phyloP scores from a whole-genome alignment of 805 yeast species.

The Peterozyma xylosa region DNA sequence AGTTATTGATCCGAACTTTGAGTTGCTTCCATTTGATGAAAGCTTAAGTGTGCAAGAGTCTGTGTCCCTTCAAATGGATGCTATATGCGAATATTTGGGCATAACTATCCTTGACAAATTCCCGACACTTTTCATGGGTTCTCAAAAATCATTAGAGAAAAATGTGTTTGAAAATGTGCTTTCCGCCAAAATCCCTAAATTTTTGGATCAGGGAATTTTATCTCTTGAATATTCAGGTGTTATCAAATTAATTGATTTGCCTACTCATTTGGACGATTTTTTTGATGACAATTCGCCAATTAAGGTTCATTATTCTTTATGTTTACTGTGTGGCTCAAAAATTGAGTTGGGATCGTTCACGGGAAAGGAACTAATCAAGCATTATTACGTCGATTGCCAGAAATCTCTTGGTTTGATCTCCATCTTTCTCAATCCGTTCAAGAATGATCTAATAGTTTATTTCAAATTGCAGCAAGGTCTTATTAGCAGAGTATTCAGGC shows the following conservation, averaged over 20 bases:
- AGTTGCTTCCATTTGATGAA: conserved; percentile 2
- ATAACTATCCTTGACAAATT: conserved; percentile 8
- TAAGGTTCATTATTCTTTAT: conserved; percentile 30
- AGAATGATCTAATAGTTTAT: conserved; percentile 18
- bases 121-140: conserved; percentile 9
- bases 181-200: conserved; percentile 21
- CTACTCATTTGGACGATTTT: conserved; percentile 30
- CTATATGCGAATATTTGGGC: neutral
- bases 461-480: conserved; percentile 20
- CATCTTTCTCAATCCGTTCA: conserved; percentile 11
- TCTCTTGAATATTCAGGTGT: conserved; percentile 46
- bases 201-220: conserved; percentile 17
- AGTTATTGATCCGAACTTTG: conserved; percentile 20
- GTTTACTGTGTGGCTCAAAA: conserved; percentile 38
- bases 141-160: conserved; percentile 13
- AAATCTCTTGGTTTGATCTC: conserved; percentile 15
- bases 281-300: conserved; percentile 9
- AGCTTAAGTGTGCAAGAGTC: neutral
- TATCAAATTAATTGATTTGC: conserved; percentile 44
- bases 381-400: conserved; percentile 23
- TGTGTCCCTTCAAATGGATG: neutral
- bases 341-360: conserved; percentile 17
- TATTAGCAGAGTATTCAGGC: conserved; percentile 18
- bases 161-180: conserved; percentile 18
- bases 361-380: conserved; percentile 19